phyloP scores from a whole-genome alignment of 2,329 filamentous ascomycete genomes.

The Calcarisporium arbuscula region DNA sequence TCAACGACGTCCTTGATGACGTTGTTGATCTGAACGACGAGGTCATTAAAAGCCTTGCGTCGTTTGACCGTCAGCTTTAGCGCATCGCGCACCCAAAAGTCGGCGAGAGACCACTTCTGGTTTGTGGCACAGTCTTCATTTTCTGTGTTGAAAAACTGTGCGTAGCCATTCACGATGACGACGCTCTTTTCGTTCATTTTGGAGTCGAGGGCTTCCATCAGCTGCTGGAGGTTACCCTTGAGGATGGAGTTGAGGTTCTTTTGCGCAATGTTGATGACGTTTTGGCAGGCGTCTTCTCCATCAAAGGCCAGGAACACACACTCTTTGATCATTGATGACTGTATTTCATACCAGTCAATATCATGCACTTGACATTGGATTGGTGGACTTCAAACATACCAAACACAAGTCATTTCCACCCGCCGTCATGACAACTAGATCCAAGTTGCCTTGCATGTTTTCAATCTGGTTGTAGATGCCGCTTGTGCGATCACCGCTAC shows the following conservation, averaged over 20 bases:
- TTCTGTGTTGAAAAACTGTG: constrained; percentile 25
- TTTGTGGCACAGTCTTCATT: constrained; percentile 16
- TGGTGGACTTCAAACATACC: neutral
- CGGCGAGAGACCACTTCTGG: constrained; percentile 8
- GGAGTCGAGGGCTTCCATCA: constrained; percentile 17
- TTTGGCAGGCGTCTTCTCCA: constrained; percentile 12
- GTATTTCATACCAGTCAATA: neutral
- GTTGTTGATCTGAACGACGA: constrained; percentile 20
- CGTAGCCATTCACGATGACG: constrained; percentile 23
- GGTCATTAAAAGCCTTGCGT: constrained; percentile 21
- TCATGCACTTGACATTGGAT: neutral
- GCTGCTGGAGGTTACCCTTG: constrained; percentile 18
- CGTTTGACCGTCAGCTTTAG: constrained; percentile 15
- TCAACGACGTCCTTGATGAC: constrained; percentile 20
- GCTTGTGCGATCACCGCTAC: constrained; percentile 18
- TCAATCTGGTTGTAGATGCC: constrained; percentile 21
- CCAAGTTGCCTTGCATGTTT: constrained; percentile 18
- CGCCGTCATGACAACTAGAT: constrained; percentile 29
- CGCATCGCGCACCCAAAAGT: too few species aligned
- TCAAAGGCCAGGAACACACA: constrained; percentile 15
- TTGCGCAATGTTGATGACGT: constrained; percentile 2
- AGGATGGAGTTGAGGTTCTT: constrained; percentile 20
- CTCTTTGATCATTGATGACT: constrained; percentile 10
- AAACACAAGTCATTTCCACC: constrained; percentile 32
- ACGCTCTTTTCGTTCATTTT: constrained; percentile 24